Evolutionary conservation across 2,329 filamentous ascomycete species (phyloP).

Genomic region (Cordyceps tenuipes): DNA sequence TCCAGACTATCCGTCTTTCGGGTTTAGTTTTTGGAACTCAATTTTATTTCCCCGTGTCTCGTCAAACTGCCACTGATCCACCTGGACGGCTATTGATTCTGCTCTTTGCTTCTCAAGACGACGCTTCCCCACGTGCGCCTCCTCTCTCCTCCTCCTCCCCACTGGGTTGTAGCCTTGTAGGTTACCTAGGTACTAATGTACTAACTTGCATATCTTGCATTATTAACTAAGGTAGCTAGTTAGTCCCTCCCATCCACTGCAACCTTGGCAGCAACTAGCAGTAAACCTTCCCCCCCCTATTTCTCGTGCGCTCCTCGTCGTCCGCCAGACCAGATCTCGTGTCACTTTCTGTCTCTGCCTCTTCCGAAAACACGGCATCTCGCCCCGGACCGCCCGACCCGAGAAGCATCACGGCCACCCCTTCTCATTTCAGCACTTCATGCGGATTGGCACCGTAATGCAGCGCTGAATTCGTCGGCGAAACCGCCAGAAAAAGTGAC

Average conservation of each 20-base stretch:
- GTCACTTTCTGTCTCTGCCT: not conserved
- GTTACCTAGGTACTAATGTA: no score
- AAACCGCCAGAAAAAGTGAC: not conserved
- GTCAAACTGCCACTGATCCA: not conserved
- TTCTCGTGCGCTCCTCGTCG: not conserved
- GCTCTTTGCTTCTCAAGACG: conserved; percentile 1
- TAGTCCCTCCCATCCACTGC: not conserved
- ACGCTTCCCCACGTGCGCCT: conserved; percentile 8
- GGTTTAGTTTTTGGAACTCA: not conserved
- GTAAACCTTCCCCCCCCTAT: conserved; percentile 1
- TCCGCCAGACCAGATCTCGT: not conserved
- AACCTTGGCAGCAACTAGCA: no score
- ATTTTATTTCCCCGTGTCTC: not conserved
- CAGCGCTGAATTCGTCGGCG: not conserved
- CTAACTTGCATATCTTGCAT: no score
- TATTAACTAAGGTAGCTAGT: no score
- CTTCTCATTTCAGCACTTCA: not conserved
- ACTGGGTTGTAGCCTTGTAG: not conserved
- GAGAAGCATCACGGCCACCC: not conserved
- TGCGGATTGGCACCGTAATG: not conserved
- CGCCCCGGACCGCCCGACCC: not conserved
- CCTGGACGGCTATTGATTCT: not conserved
- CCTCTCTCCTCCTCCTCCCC: not conserved
- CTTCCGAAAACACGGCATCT: not conserved
- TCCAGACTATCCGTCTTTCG: no score